These are phyloP conservation scores for Solanum phureja DNA, from an alignment of 257 asterid species.

Conservation along the genomic window DNA sequence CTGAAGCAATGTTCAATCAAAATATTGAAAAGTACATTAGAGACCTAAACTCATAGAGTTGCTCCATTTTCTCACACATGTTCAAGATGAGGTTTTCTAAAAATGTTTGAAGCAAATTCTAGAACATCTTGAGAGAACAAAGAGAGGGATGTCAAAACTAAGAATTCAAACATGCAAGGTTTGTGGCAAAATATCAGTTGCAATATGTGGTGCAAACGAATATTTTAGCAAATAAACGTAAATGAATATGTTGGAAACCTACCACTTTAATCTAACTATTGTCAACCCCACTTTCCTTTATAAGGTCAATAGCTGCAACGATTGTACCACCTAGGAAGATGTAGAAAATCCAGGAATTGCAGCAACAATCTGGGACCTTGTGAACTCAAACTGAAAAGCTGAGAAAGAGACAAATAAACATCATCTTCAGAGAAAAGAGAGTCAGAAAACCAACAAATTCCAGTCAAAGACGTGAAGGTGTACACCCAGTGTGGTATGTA, in stretches of 20 bases:
- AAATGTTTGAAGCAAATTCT: neutral
- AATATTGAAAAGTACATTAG: neutral
- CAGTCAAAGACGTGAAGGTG: neutral
- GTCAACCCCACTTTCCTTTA: constrained; percentile 73
- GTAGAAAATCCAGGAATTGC: constrained; percentile 65
- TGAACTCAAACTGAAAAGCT: constrained; percentile 88
- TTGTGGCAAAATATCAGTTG: neutral
- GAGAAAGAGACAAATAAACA: constrained; percentile 16
- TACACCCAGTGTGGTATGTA: neutral
- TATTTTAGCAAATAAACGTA: neutral
- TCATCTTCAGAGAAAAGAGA: neutral
- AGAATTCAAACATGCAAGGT: neutral
- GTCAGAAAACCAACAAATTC: neutral
- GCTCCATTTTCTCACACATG: neutral
- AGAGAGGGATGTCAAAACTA: neutral
- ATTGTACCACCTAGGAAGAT: no score
- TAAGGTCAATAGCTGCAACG: constrained; percentile 71
- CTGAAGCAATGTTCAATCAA: neutral
- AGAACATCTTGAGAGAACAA: neutral
- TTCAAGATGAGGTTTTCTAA: neutral
- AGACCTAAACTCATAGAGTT: neutral
- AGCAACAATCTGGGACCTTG: constrained; percentile 73
- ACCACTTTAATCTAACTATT: constrained; percentile 87
- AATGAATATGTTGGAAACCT: constrained; percentile 10
- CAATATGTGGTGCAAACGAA: neutral